Conservation (phyloP, 495 filamentous ascomycete genomes). For the Talaromyces nanjingensis region DNA sequence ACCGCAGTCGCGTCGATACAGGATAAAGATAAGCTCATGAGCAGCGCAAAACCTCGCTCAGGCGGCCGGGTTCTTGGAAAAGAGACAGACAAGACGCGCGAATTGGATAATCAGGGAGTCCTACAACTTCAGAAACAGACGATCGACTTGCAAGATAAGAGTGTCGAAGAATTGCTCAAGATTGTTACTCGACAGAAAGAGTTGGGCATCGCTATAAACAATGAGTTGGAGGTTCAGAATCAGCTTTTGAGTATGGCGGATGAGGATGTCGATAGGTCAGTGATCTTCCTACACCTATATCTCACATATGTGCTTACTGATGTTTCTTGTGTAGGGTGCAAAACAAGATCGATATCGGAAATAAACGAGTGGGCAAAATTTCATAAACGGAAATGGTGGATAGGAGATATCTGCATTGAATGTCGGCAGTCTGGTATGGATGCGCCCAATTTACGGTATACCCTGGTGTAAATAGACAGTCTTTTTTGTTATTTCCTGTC, state of each 20-base stretch:
- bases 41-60: constrained; percentile 17
- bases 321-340: constrained; percentile 41
- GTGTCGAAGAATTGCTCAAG: constrained; percentile 66
- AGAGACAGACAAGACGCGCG: constrained; percentile 81
- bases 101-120: constrained; percentile 85
- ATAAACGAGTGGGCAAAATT: constrained; percentile 73
- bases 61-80: constrained; percentile 64
- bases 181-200: constrained; percentile 76
- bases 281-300: constrained; percentile 11
- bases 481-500: not conserved
- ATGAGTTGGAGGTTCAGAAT: constrained; percentile 80
- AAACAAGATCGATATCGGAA: constrained; percentile 75
- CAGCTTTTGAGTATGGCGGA: constrained; percentile 70
- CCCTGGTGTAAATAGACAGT: not conserved
- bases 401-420: not conserved
- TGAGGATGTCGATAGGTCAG: constrained; percentile 61
- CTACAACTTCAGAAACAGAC: constrained; percentile 75
- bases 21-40: constrained; percentile 50
- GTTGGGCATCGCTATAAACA: constrained; percentile 76
- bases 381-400: constrained; percentile 30
- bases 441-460: not conserved
- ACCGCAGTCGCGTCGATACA: constrained; percentile 40
- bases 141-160: constrained; percentile 80
- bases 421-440: not conserved
- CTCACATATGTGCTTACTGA: not conserved